phyloP scores from a whole-genome alignment of 2,329 filamentous ascomycete genomes.

The Metarhizium rileyi region DNA sequence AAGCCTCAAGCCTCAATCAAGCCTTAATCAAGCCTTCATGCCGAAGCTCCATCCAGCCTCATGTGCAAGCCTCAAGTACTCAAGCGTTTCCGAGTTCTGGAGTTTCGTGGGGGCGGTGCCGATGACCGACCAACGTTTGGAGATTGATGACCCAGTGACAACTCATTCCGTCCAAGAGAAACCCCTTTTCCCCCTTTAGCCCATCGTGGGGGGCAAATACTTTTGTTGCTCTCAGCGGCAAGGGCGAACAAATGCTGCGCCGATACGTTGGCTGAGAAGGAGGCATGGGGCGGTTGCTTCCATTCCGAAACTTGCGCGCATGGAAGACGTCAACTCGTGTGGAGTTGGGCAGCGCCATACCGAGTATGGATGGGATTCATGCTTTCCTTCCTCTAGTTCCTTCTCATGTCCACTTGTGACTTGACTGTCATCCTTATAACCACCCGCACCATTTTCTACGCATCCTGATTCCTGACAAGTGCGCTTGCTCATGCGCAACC shows the following conservation, averaged over 20 bases:
- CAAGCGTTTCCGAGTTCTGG: neutral
- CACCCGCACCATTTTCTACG: no score
- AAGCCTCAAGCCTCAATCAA: neutral
- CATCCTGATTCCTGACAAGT: no score
- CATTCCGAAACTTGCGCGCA: neutral
- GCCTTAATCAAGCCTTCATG: no score
- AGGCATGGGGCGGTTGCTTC: neutral
- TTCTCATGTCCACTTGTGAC: neutral
- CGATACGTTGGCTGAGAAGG: neutral
- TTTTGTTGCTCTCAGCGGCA: slow-evolving; percentile 1
- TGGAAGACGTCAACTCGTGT: neutral
- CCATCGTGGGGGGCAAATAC: slow-evolving; percentile 4
- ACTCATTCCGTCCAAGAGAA: neutral
- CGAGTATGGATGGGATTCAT: neutral
- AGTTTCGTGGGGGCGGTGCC: slow-evolving; percentile 4
- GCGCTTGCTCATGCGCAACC: no score
- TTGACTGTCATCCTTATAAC: neutral
- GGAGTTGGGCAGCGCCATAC: neutral
- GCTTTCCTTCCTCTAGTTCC: no score
- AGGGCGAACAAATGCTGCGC: no score
- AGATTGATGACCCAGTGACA: neutral
- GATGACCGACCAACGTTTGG: no score
- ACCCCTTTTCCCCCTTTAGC: neutral
- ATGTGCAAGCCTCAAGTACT: no score
- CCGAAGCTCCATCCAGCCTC: no score